Evolutionary conservation across 1,284 basidiomycete species (phyloP).

Genomic region (Termitomyces sp.): DNA sequence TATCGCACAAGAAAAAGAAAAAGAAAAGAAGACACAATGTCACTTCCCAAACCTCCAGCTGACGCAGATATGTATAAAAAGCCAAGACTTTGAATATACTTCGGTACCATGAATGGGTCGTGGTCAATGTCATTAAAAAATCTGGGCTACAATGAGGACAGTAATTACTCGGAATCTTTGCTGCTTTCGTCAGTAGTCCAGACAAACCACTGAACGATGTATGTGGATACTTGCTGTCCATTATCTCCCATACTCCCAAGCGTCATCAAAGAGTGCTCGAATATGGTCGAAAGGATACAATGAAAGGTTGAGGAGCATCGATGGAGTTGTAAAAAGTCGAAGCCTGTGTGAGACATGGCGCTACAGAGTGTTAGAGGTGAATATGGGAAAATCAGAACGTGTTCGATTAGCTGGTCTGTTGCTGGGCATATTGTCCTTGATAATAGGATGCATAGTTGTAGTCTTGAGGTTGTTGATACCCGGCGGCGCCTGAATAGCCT

Average conservation of each 20-base stretch:
- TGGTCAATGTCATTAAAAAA: slow-evolving; percentile 12
- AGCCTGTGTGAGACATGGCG: slow-evolving; percentile 25
- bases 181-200: slow-evolving; percentile 18
- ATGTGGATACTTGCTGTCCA: slow-evolving; percentile 16
- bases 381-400: slow-evolving; percentile 25
- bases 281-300: slow-evolving; percentile 10
- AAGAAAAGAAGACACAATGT: slow-evolving; percentile 27
- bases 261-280: slow-evolving; percentile 4
- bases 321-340: slow-evolving; percentile 16
- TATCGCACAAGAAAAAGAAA: slow-evolving; percentile 14
- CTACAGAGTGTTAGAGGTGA: slow-evolving; percentile 33
- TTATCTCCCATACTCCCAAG: slow-evolving; percentile 13
- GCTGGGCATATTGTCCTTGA: slow-evolving; percentile 75
- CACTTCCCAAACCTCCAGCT: background rate
- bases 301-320: slow-evolving; percentile 10
- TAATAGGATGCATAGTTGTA: slow-evolving; percentile 79
- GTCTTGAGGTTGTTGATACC: slow-evolving; percentile 62
- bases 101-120: background rate
- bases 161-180: slow-evolving; percentile 13
- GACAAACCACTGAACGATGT: slow-evolving; percentile 7
- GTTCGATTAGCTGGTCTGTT: slow-evolving; percentile 50
- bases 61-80: background rate
- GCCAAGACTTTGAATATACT: background rate
- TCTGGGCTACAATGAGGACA: slow-evolving; percentile 10
- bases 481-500: slow-evolving; percentile 37